phyloP scores from a whole-genome alignment of 2,329 filamentous ascomycete species.

The Hansfordia pulvinata region DNA sequence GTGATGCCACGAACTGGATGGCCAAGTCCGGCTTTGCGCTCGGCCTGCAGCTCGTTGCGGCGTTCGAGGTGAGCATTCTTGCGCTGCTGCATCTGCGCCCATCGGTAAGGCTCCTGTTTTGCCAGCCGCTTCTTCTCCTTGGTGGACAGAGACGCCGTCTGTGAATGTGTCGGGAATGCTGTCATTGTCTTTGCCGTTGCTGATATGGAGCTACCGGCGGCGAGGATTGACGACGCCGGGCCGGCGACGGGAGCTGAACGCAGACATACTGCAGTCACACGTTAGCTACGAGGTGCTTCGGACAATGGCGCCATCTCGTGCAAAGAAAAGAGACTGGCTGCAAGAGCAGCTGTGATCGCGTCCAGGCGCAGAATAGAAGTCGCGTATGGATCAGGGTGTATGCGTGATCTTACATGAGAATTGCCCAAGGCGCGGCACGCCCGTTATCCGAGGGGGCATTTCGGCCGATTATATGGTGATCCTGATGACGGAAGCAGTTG shows the following conservation, averaged over 20 bases:
- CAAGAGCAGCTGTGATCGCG: background rate
- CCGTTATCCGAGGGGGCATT: constrained; percentile 57
- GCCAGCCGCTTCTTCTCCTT: constrained; percentile 51
- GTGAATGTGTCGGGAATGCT: constrained; percentile 13
- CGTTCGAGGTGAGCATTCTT: constrained; percentile 73
- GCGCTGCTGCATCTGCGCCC: constrained; percentile 68
- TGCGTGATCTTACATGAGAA: constrained; percentile 47
- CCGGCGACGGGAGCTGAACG: constrained; percentile 34
- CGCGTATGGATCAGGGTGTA: no score
- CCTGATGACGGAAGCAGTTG: no score
- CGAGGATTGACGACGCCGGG: constrained; percentile 37
- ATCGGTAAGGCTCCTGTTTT: constrained; percentile 68
- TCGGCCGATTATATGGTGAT: constrained; percentile 19
- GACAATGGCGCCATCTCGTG: background rate
- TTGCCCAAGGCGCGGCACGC: constrained; percentile 43
- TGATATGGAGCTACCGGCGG: no score
- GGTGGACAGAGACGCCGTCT: constrained; percentile 49
- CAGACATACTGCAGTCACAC: constrained; percentile 36
- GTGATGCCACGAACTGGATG: constrained; percentile 66
- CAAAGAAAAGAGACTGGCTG: no score
- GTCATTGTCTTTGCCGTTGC: background rate
- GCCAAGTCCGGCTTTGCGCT: constrained; percentile 53
- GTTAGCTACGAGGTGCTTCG: background rate
- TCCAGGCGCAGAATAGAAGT: no score
- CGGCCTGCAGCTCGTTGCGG: constrained; percentile 52